Percentiles rank a stretch among this genome's conserved stretches.
Evolutionary conservation across 352 stramenopile genomes (phyloP).

Genomic region (Pythium chondricola): DNA sequence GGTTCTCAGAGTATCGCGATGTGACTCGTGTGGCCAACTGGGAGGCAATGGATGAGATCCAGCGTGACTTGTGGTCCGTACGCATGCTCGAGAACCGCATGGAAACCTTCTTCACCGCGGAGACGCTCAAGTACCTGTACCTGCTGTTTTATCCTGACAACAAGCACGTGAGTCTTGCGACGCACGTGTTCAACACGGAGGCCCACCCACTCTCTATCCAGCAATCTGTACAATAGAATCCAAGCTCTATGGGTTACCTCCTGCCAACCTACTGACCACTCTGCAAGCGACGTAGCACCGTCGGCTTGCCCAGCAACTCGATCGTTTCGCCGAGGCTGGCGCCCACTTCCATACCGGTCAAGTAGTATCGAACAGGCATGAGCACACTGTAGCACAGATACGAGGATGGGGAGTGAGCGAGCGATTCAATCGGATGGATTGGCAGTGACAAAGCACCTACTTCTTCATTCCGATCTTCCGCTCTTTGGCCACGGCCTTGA

Average conservation of each 20-base stretch:
- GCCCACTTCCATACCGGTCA: slow-evolving; percentile 83
- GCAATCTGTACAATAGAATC: too few relatives aligned
- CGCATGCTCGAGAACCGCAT: slow-evolving; percentile 85
- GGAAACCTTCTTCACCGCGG: slow-evolving; percentile 98
- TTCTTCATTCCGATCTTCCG: slow-evolving; percentile 77
- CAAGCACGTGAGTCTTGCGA: slow-evolving; percentile 80
- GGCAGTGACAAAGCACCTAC: slow-evolving; percentile 31
- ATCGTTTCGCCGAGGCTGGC: slow-evolving; percentile 80
- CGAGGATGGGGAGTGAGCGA: too few relatives aligned
- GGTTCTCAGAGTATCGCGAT: slow-evolving; percentile 76
- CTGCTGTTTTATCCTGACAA: slow-evolving; percentile 83
- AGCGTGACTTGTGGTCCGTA: slow-evolving; percentile 8
- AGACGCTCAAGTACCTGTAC: slow-evolving; percentile 99
- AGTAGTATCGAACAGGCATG: slow-evolving; percentile 85
- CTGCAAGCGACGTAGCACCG: slow-evolving; percentile 35
- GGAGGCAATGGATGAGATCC: slow-evolving; percentile 2
- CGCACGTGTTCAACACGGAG: slow-evolving; percentile 96
- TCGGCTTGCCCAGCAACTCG: slow-evolving; percentile 61
- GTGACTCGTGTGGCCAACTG: slow-evolving; percentile 18
- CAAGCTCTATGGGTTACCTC: slow-evolving; percentile 1
- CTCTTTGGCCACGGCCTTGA: slow-evolving; percentile 73
- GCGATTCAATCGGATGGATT: too few relatives aligned
- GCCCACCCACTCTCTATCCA: slow-evolving; percentile 83
- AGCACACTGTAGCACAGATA: slow-evolving; percentile 53
- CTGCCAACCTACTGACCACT: neutral